A percentile compares a stretch with the other conserved stretches of the same genome.
phyloP scores from a whole-genome alignment of 1,284 basidiomycete genomes.

The Moniliella sp. region DNA sequence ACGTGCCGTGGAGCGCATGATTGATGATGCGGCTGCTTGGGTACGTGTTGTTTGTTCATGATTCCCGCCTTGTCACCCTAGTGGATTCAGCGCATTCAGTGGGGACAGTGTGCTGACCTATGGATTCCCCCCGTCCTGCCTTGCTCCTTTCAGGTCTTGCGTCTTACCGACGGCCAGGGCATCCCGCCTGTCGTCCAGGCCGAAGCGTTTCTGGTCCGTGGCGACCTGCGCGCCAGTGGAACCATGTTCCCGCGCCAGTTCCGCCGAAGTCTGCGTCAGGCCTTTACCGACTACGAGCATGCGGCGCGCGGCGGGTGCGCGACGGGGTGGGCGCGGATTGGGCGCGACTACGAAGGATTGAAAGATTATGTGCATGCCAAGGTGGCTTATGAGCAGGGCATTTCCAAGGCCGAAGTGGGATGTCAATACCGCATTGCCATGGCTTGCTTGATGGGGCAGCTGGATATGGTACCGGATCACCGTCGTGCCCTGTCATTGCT shows the following conservation, averaged over 20 bases:
- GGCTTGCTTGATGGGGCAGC: constrained; percentile 68
- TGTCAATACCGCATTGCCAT: constrained; percentile 51
- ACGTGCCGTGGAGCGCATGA: too few relatives aligned
- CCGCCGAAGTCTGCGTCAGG: constrained; percentile 48
- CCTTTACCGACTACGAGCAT: constrained; percentile 59
- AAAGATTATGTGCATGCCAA: constrained; percentile 48
- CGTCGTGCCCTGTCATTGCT: constrained; percentile 50
- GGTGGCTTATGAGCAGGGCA: constrained; percentile 61
- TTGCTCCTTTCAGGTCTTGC: too few relatives aligned
- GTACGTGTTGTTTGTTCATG: too few relatives aligned
- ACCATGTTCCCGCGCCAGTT: constrained; percentile 36
- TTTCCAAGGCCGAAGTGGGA: constrained; percentile 48
- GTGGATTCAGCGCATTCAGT: too few relatives aligned
- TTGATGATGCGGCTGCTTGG: too few relatives aligned
- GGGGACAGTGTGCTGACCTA: too few relatives aligned
- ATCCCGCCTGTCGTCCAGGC: too few relatives aligned
- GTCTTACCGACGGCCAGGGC: too few relatives aligned
- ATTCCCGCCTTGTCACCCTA: too few relatives aligned
- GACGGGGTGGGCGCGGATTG: constrained; percentile 58
- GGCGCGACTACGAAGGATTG: constrained; percentile 72
- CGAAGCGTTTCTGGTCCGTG: constrained; percentile 55
- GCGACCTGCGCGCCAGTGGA: constrained; percentile 49
- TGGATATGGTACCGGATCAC: constrained; percentile 44
- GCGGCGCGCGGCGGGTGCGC: constrained; percentile 26
- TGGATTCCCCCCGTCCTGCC: too few relatives aligned